Evolutionary conservation across 164 flowering plant species (phyloP).

Genomic region (Taxillus chinensis): DNA sequence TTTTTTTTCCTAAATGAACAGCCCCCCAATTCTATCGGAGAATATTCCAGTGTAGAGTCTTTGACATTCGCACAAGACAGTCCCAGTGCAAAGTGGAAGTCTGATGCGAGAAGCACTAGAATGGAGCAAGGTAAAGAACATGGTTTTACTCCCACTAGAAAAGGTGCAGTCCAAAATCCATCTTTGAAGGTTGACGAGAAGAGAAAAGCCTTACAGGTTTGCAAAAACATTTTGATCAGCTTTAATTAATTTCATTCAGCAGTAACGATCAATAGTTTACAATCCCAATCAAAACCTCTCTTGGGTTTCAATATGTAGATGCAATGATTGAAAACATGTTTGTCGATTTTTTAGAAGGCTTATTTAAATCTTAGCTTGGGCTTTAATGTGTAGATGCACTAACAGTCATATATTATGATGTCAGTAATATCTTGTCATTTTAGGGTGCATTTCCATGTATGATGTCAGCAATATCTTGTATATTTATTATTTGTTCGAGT

Average conservation of each 20-base stretch:
- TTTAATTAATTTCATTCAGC: not conserved
- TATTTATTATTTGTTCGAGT: too few species aligned
- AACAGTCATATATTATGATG: too few species aligned
- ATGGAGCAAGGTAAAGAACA: constrained; percentile 4
- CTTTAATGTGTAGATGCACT: too few species aligned
- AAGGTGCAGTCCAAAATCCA: not conserved
- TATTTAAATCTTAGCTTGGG: too few species aligned
- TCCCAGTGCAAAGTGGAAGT: not conserved
- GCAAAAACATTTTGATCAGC: not conserved
- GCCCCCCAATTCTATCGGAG: not conserved
- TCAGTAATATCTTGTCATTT: too few species aligned
- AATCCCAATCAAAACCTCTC: too few species aligned
- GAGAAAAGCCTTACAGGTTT: not conserved
- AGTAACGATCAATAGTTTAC: not conserved
- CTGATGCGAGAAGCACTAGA: not conserved
- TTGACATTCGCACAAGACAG: not conserved
- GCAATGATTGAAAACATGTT: not conserved
- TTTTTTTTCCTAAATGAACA: constrained; percentile 5
- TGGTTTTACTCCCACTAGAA: not conserved
- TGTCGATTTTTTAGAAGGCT: not conserved
- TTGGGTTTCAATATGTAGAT: too few species aligned
- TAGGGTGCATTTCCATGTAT: too few species aligned
- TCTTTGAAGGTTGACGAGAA: not conserved
- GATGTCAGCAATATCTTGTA: too few species aligned
- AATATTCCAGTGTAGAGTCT: constrained; percentile 1